Evolutionary conservation across 352 stramenopile genomes (phyloP), one percentile per base, ranked within the genome.

Genomic region (Thalassiosira exigua): DNA sequence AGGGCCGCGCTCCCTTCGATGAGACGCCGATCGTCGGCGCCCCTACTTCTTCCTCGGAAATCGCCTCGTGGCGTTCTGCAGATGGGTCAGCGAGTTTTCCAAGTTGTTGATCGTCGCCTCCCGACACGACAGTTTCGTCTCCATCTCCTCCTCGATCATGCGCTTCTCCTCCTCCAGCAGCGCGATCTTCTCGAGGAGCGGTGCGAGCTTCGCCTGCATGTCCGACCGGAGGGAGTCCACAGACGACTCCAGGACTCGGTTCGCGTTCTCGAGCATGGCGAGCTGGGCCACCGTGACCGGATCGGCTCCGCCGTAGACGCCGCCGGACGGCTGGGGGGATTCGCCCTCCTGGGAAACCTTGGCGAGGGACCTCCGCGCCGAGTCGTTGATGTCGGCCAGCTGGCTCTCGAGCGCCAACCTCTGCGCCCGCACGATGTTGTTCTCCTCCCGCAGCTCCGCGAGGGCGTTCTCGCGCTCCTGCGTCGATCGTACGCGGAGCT

Each of bases 221-320:
- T 82, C 59, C 39, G 51, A 68, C n/a, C 68, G 67, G 7, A 83
- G 56, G 14, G 75, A 68, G 9, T 70, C 53, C 17, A 83, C 54
- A 4, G 50, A 69, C 4, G 39, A 69, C 58, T 79, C 54, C n/a
- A 83, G 56, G 0, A 83, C 75, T 50, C 52, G 65, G 42, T 83
- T 83, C 5, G 60, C 68, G n/a, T 75, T 83, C 62, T 83, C 61
- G 2, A 83, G 46, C 75, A 83, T 83, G 19, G 69, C 67, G 9
- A 83, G 67, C 36, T 83, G 66, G 22, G 61, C 54, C 0, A 83
- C 61, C 19, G 79, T 60, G 19, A 75, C 64, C 27, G 75, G 75
- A 61, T 82, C 67, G 5, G 41, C 29, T 17, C 74, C 51, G 11
- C 27, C 12, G 48, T 39, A 17, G 22, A 44, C 44, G 19, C 22